These are phyloP conservation scores for Lipomyces mesembrius DNA, from an alignment of 805 yeast species.

Conservation along the genomic window DNA sequence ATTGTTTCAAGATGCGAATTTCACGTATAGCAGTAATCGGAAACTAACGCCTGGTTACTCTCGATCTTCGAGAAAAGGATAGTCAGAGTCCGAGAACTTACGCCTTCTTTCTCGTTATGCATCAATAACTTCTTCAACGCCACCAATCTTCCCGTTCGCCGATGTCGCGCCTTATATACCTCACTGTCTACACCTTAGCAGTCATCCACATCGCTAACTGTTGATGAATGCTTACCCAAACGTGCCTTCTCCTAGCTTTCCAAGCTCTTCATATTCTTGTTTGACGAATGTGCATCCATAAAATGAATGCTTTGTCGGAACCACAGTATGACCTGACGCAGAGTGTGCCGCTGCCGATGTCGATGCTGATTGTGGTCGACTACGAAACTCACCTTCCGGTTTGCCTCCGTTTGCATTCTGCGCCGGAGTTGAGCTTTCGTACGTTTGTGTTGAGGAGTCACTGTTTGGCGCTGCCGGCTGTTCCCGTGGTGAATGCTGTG, in stretches of 20 bases:
- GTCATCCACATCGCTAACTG: background rate
- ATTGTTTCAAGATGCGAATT: conserved; percentile 73
- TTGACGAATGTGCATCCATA: conserved; percentile 47
- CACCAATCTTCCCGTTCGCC: conserved; percentile 62
- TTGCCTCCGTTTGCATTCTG: background rate
- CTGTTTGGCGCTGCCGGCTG: background rate
- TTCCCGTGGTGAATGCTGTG: background rate
- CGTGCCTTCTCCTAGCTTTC: conserved; percentile 76
- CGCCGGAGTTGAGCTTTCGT: background rate
- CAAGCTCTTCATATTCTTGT: conserved; percentile 45
- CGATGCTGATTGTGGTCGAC: background rate
- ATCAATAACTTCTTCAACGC: conserved; percentile 88
- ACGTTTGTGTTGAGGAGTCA: background rate
- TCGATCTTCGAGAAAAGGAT: background rate
- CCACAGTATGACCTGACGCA: background rate
- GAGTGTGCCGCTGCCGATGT: background rate
- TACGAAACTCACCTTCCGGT: background rate
- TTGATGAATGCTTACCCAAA: conserved; percentile 55
- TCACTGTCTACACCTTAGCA: conserved; percentile 52
- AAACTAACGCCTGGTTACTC: conserved; percentile 48
- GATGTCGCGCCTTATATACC: conserved; percentile 74
- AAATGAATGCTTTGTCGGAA: conserved; percentile 27
- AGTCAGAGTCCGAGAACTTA: conserved; percentile 17
- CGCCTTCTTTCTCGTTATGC: conserved; percentile 69
- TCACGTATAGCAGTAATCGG: conserved; percentile 96